Evolutionary conservation across 345 rosid species (phyloP), one percentile per base, ranked within the genome.

Genomic region (Citropsis articulata): DNA sequence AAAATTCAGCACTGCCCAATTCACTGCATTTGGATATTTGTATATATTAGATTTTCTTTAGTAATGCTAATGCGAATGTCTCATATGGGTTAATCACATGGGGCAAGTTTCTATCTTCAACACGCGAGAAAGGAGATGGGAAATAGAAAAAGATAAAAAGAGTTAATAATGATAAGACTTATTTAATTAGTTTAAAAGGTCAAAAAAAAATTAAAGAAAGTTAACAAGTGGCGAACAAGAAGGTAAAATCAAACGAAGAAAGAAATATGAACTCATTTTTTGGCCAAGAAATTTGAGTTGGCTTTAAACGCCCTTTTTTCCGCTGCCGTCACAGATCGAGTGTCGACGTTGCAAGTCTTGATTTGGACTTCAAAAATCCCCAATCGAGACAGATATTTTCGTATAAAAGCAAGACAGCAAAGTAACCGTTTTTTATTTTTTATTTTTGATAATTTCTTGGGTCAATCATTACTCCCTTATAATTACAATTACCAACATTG

Each of bases 211-310:
- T 30, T 35, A 30, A 27, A 71, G 12, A 72, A n/a, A 25, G 35
- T 24, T 25, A 69, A 42, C 9, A n/a, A 14, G 69, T 66, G 25
- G 25, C 35, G 22, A 33, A 36, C 60, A 63, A 12, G 57, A 61
- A 71, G 61, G 76, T 21, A 59, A 40, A 66, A 40, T 45, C 18
- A 24, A 35, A 45, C 45, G 21, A n/a, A 48, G 75, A 81, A 64
- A 77, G 53, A 57, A 30, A 38, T 68, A 40, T 68, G 31, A 68
- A 68, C 53, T 28, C 71, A 40, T 68, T 68, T 68, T 40, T 67
- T 68, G 12, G 53, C 72, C 68, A 30, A 53, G 48, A 65, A 73
- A 73, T 69, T 36, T 65, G 31, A 7, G 12, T 10, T 71, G 27
- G 2, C 62, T 53, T 53, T 71, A 71, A 30, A 21, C 31, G 18